Base-by-base conservation (phyloP, 306 rosid genomes). In the Fagus sylvatica region DNA sequence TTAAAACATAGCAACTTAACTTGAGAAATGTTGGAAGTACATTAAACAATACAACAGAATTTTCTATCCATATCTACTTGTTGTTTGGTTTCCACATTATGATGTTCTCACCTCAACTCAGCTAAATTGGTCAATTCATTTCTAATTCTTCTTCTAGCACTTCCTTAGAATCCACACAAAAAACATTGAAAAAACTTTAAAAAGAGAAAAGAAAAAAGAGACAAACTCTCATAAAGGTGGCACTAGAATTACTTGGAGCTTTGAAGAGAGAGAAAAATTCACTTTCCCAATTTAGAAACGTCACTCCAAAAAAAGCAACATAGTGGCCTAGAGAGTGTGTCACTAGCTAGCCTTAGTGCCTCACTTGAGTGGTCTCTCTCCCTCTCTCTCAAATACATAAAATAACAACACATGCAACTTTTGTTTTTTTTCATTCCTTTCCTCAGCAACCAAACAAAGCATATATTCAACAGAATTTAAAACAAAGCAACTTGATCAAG, bases 1-100 rank as follows among this genome's bases (percentile, higher is more conserved):
- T 28, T 22, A 77, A 64, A 55, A 51, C 40, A 57, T 36, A 41
- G 61, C 55, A n/a, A 76, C 36, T 53, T 69, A 70, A 55, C 74
- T 33, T 13, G 33, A 73, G 69, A 60, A 19, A 7, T 33, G 22
- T 40, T 39, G 39, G 62, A 76, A 6, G 55, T 2, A 33, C 16
- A 37, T 10, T 55, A 68, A 64, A 81, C 69, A 68, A 41, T 69
- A 75, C 28, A 66, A 11, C 49, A 73, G 10, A 53, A 30, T 30
- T 43, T 59, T 8, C 60, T 36, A 53, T 46, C 42, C 42, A 17
- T 48, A 36, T 15, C 32, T 39, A 73, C 34, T 74, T 48, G 69
- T 59, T 77, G 51, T 60, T 37, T 16, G 49, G 30, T 65, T 30
- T 6, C 32, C 49, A 15, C 7, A 37, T 36, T 65, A 65, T 39